Conservation (phyloP, 768 basidiomycete species). For the Trametes cubensis region DNA sequence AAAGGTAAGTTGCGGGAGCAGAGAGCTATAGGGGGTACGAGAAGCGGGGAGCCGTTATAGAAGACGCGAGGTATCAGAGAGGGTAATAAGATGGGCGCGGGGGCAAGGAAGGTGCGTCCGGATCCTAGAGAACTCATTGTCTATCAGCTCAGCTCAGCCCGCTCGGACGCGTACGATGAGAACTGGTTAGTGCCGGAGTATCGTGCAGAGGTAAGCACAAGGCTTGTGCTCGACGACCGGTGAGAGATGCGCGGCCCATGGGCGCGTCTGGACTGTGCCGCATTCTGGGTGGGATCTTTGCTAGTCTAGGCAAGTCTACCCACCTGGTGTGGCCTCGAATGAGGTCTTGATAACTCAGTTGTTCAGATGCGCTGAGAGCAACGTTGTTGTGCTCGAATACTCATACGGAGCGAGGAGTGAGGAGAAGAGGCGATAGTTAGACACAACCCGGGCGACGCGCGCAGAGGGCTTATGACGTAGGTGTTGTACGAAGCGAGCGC, state of each 20-base stretch:
- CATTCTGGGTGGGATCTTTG: neutral
- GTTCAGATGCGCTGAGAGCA: neutral
- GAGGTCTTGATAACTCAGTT: neutral
- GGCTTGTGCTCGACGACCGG: neutral
- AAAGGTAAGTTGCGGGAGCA: neutral
- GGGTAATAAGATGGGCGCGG: neutral
- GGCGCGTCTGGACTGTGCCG: slow-evolving; percentile 2
- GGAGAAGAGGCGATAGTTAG: too few species aligned
- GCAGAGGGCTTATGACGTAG: too few species aligned
- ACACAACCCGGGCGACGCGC: too few species aligned
- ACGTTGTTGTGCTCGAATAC: too few species aligned
- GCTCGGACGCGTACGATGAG: neutral
- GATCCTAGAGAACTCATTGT: neutral
- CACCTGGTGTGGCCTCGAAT: neutral
- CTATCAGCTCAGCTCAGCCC: neutral
- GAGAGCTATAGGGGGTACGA: neutral
- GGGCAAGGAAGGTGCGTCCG: neutral
- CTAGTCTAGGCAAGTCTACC: neutral
- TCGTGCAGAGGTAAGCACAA: neutral
- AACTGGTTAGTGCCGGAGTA: neutral
- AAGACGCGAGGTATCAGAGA: neutral
- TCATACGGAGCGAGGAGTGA: too few species aligned
- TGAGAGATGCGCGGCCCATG: neutral
- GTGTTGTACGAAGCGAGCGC: too few species aligned
- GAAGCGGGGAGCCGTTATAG: neutral